Conservation (phyloP, 139 green algal species). For the Zygnema cylindricum region DNA sequence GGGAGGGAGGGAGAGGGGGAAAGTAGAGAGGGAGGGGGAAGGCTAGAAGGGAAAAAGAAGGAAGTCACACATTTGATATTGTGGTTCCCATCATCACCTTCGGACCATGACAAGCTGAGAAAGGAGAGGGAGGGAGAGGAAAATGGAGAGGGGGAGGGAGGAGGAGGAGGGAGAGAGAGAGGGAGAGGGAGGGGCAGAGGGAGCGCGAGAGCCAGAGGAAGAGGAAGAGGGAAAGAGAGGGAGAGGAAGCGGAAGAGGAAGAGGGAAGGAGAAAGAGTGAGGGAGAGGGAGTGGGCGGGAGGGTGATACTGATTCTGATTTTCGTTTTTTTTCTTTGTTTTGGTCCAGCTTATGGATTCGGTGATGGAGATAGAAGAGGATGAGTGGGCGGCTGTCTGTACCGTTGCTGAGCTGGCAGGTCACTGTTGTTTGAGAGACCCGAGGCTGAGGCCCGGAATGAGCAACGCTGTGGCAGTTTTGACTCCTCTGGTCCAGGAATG, state of each 20-base stretch:
- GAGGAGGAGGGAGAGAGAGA: not conserved
- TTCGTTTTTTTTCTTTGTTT: no score
- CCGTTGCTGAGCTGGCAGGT: conserved; percentile 33
- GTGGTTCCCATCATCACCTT: no score
- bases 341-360: not conserved
- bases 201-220: not conserved
- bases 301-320: no score
- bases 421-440: conserved; percentile 36
- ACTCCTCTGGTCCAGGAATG: conserved; percentile 46
- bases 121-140: not conserved
- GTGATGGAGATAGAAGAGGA: not conserved
- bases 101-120: not conserved
- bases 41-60: not conserved
- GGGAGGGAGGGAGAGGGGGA: no score
- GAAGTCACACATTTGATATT: no score
- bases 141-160: not conserved
- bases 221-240: not conserved
- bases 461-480: conserved; percentile 31
- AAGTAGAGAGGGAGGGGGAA: no score
- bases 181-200: conserved; percentile 13
- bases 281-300: not conserved
- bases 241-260: not conserved
- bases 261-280: not conserved
- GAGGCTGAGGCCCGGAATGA: conserved; percentile 35
- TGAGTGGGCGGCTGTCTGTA: conserved; percentile 9